Percentiles rank a stretch among this genome's conserved stretches.
Evolutionary conservation across 1,284 basidiomycete species (phyloP).

Genomic region (Apiotrichum porosum): DNA sequence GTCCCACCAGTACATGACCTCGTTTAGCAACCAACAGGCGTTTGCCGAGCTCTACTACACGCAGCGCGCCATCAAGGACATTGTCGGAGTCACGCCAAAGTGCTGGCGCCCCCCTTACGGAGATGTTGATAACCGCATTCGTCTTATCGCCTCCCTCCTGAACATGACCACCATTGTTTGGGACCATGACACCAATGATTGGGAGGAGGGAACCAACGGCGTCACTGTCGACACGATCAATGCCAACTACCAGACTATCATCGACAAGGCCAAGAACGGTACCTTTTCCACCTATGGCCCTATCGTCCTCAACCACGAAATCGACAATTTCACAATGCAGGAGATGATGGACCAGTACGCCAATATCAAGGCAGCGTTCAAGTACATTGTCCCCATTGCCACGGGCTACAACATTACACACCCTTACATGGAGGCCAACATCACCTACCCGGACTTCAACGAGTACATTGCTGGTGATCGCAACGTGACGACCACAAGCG

Average conservation of each 20-base stretch:
- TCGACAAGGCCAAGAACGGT: conserved; percentile 44
- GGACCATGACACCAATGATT: conserved; percentile 53
- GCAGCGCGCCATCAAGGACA: conserved; percentile 51
- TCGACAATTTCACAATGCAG: conserved; percentile 49
- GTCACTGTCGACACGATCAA: conserved; percentile 45
- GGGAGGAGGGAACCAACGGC: conserved; percentile 39
- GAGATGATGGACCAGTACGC: conserved; percentile 38
- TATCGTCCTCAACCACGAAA: conserved; percentile 51
- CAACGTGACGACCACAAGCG: too few species aligned
- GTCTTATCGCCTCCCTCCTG: conserved; percentile 52
- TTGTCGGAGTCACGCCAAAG: conserved; percentile 52
- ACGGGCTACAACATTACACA: conserved; percentile 47
- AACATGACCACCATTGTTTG: conserved; percentile 53
- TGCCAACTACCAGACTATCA: conserved; percentile 50
- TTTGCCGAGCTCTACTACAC: conserved; percentile 58
- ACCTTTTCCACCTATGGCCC: conserved; percentile 44
- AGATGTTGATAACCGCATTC: conserved; percentile 54
- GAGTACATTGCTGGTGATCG: conserved; percentile 26
- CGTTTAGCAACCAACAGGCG: conserved; percentile 51
- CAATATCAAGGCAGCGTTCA: conserved; percentile 40
- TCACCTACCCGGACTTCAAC: conserved; percentile 40
- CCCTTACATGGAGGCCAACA: conserved; percentile 51
- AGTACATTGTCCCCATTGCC: conserved; percentile 45
- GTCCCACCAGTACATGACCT: conserved; percentile 53
- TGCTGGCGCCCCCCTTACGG: conserved; percentile 54